Evolutionary conservation across 2,329 filamentous ascomycete species (phyloP).

Genomic region (Aspergillus sp.): DNA sequence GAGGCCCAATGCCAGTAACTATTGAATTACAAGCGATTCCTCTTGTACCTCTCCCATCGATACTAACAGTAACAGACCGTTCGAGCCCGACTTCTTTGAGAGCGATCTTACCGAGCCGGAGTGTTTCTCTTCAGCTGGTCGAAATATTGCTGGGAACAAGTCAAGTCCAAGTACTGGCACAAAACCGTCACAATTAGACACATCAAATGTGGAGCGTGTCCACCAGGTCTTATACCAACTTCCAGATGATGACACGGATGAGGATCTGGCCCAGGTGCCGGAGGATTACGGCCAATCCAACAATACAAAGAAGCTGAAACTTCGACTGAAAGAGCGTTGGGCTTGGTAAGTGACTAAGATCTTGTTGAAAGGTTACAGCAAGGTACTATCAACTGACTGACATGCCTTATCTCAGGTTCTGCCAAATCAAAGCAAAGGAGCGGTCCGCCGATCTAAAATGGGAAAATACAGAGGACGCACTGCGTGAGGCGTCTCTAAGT

Average conservation of each 20-base stretch:
- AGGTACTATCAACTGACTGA: not conserved
- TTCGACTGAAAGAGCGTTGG: slow-evolving; percentile 4
- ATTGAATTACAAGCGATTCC: not conserved
- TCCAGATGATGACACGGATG: slow-evolving; percentile 20
- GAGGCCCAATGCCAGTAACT: too few species aligned
- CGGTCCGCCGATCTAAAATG: slow-evolving; percentile 17
- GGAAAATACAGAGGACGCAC: slow-evolving; percentile 14
- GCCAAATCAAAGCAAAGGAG: slow-evolving; percentile 17
- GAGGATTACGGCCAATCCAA: slow-evolving; percentile 20
- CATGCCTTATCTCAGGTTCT: slow-evolving; percentile 15
- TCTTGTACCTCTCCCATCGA: not conserved
- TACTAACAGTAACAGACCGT: not conserved
- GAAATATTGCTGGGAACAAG: not conserved
- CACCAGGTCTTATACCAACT: slow-evolving; percentile 14
- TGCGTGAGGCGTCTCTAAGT: slow-evolving; percentile 17
- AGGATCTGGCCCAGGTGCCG: slow-evolving; percentile 20
- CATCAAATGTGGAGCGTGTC: slow-evolving; percentile 6
- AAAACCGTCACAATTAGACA: not conserved
- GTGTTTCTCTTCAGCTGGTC: not conserved
- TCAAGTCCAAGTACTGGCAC: not conserved
- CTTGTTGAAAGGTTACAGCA: not conserved
- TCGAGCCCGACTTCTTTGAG: not conserved
- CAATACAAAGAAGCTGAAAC: slow-evolving; percentile 17
- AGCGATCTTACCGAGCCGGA: not conserved
- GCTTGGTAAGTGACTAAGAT: not conserved